Base-by-base conservation (phyloP, 225 moss, liverwort and hornwort species). In the Pleurozium schreberi region DNA sequence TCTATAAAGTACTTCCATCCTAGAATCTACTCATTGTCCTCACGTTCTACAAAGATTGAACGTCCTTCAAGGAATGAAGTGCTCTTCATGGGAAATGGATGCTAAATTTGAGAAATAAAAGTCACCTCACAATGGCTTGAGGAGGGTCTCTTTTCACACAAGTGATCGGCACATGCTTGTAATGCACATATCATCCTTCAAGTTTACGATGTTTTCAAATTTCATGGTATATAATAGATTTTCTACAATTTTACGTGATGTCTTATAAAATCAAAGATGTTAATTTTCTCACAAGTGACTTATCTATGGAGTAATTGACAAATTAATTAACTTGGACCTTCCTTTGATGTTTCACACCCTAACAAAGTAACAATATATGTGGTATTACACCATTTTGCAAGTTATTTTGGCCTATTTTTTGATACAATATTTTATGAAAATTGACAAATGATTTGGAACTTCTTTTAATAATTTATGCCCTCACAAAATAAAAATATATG, bases 241-340 rank as follows among this genome's bases (percentile, higher is more conserved):
- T 19, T 19, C 4, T 12, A 31, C 4, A 49, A 75, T 49, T 74
- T 19, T 49, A 49, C 2, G 0, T 28, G 2, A 73, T 6, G 27
- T 13, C 23, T 9, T 30, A 45, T 4, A 30, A 45, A 73, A 73
- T 1, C 18, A 73, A 73, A 30, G 10, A 0, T 6, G 9, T 17
- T 1, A 17, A 45, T 11, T 30, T 17, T 73, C 3, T 28, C 3
- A 71, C 28, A 45, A 31, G 0, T 12, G 0, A 7, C 31, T 18
- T 49, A 49, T 2, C 1, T 31, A 19, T 49, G 2, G 19, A 31
- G 18, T 49, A 75, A 31, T 31, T 74, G 47, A 74, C 7, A 47
- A 74, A 11, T 18, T n/a, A n/a, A n/a, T n/a, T n/a, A 19, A 47
- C 31, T 49, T 74, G 19, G 2, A 74, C 11, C 19, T 19, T 45